Percentiles rank a stretch among this genome's conserved stretches.
Conservation (phyloP, 306 rosid genomes). For the Quercus parvula region DNA sequence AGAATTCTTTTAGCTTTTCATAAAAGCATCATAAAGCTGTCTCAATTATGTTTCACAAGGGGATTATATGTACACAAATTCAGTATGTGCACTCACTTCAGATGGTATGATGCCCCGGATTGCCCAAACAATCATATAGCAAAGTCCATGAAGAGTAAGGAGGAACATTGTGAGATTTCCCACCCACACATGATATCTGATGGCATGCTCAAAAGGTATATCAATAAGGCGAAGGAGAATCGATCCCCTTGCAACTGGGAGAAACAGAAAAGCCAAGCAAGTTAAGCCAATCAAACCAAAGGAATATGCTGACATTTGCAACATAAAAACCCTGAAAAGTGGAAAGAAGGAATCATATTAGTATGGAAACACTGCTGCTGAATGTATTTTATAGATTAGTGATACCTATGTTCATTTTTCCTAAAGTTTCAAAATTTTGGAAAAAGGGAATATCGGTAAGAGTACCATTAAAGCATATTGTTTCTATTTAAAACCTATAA, state of each 20-base stretch:
- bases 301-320: conserved; percentile 58
- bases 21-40: not conserved
- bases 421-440: conserved; percentile 5
- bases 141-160: conserved; percentile 78
- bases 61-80: not conserved
- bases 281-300: conserved; percentile 56
- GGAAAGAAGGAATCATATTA: not conserved
- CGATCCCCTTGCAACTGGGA: conserved; percentile 87
- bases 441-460: not conserved
- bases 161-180: conserved; percentile 88
- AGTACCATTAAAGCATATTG: not conserved
- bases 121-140: conserved; percentile 53
- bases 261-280: conserved; percentile 72
- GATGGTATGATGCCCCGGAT: conserved; percentile 47
- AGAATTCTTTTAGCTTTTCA: not conserved
- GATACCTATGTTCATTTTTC: not conserved
- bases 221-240: conserved; percentile 73
- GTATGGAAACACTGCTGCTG: conserved; percentile 18
- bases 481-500: not conserved
- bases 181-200: conserved; percentile 87
- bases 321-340: conserved; percentile 46
- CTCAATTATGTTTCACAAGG: not conserved
- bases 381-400: not conserved
- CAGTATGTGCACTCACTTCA: conserved; percentile 47
- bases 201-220: conserved; percentile 93